Base-by-base conservation (phyloP, 163 green algal genomes). In the Chlorella variabilis region DNA sequence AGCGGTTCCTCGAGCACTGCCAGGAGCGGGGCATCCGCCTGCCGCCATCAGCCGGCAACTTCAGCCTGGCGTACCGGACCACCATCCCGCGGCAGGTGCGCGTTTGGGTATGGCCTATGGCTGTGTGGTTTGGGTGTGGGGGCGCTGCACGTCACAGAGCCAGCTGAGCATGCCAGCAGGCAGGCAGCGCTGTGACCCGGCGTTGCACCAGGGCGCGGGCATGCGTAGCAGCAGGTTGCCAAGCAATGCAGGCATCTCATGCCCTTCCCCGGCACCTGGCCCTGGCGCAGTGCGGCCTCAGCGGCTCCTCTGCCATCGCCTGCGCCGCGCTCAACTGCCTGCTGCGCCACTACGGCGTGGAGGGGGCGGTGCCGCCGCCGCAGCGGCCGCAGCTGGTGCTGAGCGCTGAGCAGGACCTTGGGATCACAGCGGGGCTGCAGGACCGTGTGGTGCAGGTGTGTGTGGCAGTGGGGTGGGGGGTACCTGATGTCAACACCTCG, bases 391-490 rank as follows among this genome's bases (percentile, higher is more conserved):
- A 63, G 18, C 86, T 98, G 36, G 87, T 97, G 17, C 86, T 98
- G 67, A 68, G 56, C 9, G 95, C 91, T 9, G 95, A 98, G 83
- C 69, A 89, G 75, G 87, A 91, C 71, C 84, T 98, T 33, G 96
- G 94, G 49, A 98, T 98, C 69, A 92, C 91, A 5, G 95, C 94
- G 23, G 95, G 95, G 13, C 84, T 98, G 78, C 93, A 97, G 86
- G 95, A 98, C 84, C 73, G 95, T 2, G 94, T 98, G 17, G 89
- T 96, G 20, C 95, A 98, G 92, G 91, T 93, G 81, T 34, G 20
- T 17, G 8, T 41, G 61, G 61, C 21, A 65, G 56, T 13, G n/a
- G n/a, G n/a, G n/a, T n/a, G n/a, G n/a, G n/a, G n/a, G n/a, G n/a
- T n/a, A n/a, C n/a, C n/a, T n/a, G n/a, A n/a, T n/a, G n/a, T n/a